Evolutionary conservation across 352 stramenopile species (phyloP).

Genomic region (Blastocystis sp.): DNA sequence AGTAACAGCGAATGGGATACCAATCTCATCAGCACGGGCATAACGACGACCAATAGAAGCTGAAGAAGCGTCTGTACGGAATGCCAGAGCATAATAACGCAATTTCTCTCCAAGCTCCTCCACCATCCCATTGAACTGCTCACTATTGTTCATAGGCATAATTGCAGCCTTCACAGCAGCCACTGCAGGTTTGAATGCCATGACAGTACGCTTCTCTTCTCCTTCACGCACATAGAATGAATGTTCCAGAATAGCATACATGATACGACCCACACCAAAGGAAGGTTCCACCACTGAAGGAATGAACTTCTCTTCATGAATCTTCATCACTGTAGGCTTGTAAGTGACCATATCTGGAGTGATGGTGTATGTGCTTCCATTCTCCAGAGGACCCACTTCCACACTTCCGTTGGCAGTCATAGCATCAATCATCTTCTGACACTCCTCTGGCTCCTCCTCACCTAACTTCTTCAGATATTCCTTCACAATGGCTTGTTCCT

Average conservation of each 20-base stretch:
- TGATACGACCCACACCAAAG: slow-evolving; percentile 93
- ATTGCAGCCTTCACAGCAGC: slow-evolving; percentile 96
- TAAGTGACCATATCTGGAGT: slow-evolving; percentile 87
- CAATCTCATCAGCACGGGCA: slow-evolving; percentile 89
- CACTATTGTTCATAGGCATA: slow-evolving; percentile 81
- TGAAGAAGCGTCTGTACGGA: slow-evolving; percentile 86
- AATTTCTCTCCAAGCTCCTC: slow-evolving; percentile 74
- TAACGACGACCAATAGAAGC: slow-evolving; percentile 88
- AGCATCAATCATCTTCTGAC: slow-evolving; percentile 7
- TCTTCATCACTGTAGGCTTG: slow-evolving; percentile 85
- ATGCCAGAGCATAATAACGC: slow-evolving; percentile 73
- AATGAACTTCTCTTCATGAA: slow-evolving; percentile 89
- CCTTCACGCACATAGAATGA: slow-evolving; percentile 88
- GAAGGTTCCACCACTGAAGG: slow-evolving; percentile 97
- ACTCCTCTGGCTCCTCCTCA: background rate
- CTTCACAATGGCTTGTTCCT: slow-evolving; percentile 77
- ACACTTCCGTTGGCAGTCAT: background rate
- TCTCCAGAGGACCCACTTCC: slow-evolving; percentile 15
- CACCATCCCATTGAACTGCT: slow-evolving; percentile 75
- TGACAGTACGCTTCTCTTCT: slow-evolving; percentile 88
- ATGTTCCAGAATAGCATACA: slow-evolving; percentile 96
- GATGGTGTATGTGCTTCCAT: slow-evolving; percentile 69
- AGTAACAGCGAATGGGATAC: slow-evolving; percentile 92
- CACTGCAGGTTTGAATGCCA: slow-evolving; percentile 89
- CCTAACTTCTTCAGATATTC: slow-evolving; percentile 68